Percentiles rank a stretch among this genome's conserved stretches.
Conservation (phyloP, 352 stramenopile species). For the Nothophytophthora sp. region DNA sequence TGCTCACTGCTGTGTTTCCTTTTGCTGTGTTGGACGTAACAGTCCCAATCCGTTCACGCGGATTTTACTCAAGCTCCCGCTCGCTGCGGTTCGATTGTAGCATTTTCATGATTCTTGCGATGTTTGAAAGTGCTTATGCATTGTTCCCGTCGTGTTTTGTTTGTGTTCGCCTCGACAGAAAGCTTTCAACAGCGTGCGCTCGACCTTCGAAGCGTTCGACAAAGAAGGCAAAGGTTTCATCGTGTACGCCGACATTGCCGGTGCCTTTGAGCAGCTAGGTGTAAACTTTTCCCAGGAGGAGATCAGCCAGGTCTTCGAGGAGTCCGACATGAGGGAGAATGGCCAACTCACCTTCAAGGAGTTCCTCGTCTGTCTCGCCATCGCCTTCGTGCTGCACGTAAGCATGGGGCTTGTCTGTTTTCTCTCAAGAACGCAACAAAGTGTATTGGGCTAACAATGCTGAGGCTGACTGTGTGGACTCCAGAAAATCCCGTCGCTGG, state of each 20-base stretch:
- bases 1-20: not conserved
- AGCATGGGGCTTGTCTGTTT: conserved; percentile 4
- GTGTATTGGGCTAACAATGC: not conserved
- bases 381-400: conserved; percentile 87
- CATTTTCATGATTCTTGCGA: not conserved
- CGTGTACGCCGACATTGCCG: conserved; percentile 69
- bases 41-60: conserved; percentile 76
- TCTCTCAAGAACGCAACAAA: not conserved
- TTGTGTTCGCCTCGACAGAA: no score
- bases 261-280: conserved; percentile 75
- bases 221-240: conserved; percentile 73
- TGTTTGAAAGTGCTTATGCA: not conserved
- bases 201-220: conserved; percentile 69
- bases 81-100: conserved; percentile 38
- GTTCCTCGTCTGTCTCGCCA: conserved; percentile 86
- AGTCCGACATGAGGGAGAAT: conserved; percentile 86
- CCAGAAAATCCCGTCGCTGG: conserved; percentile 79
- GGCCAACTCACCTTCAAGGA: conserved; percentile 86
- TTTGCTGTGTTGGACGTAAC: conserved; percentile 24
- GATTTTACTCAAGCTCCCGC: conserved; percentile 80
- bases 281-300: conserved; percentile 76
- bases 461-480: not conserved
- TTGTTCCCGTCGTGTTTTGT: not conserved
- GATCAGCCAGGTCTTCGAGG: conserved; percentile 72
- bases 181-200: conserved; percentile 80